These are phyloP conservation scores for Chimonanthus salicifolius DNA, from an alignment of 164 flowering plant genomes.

Conservation along the genomic window DNA sequence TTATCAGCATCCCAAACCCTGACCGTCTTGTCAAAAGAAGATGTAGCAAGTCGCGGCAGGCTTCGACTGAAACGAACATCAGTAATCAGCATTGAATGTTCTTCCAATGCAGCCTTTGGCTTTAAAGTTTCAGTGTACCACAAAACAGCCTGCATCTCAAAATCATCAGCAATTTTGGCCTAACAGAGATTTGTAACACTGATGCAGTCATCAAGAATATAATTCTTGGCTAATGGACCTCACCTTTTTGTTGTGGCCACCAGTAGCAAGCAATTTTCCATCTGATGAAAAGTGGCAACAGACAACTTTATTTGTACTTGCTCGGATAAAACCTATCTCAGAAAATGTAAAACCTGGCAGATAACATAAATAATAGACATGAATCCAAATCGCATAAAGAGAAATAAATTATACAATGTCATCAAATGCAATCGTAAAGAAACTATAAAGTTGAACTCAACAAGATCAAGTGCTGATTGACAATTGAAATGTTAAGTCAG, in stretches of 20 bases:
- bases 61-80: slow-evolving; percentile 62
- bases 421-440: too few relatives aligned
- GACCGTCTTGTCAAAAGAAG: slow-evolving; percentile 72
- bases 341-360: slow-evolving; percentile 66
- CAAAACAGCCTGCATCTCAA: slow-evolving; percentile 51
- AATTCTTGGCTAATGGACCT: not conserved
- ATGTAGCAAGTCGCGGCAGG: slow-evolving; percentile 64
- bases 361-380: not conserved
- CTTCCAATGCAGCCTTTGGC: slow-evolving; percentile 57
- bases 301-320: slow-evolving; percentile 72
- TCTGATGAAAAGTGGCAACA: slow-evolving; percentile 97
- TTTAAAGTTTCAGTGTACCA: slow-evolving; percentile 62
- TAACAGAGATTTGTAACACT: not conserved
- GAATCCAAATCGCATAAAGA: slow-evolving; percentile 10
- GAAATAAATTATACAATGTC: too few relatives aligned
- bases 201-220: not conserved
- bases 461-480: not conserved
- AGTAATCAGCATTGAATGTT: slow-evolving; percentile 32
- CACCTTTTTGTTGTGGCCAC: slow-evolving; percentile 89
- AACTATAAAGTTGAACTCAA: not conserved
- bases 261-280: slow-evolving; percentile 93
- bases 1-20: slow-evolving; percentile 80
- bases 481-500: not conserved
- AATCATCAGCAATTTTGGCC: slow-evolving; percentile 7
- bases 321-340: slow-evolving; percentile 57